Evolutionary conservation across 2,329 filamentous ascomycete species (phyloP).

Genomic region (Colletotrichum zoysiae): DNA sequence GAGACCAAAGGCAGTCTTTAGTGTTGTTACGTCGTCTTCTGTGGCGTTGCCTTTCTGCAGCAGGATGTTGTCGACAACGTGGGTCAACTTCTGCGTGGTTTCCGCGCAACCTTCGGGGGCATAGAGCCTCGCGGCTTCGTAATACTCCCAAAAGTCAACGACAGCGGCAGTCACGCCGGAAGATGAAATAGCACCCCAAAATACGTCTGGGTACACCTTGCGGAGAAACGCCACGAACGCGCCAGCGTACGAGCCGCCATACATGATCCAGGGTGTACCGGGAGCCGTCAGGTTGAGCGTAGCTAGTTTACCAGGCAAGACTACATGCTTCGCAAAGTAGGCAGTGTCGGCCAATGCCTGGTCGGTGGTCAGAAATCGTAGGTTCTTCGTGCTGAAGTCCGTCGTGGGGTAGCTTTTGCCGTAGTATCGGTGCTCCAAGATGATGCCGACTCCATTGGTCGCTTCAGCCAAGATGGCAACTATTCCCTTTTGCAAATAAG

Average conservation of each 20-base stretch:
- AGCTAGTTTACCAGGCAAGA: conserved; percentile 75
- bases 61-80: conserved; percentile 65
- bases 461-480: conserved; percentile 77
- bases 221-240: conserved; percentile 83
- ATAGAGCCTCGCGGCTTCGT: conserved; percentile 63
- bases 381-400: conserved; percentile 74
- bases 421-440: conserved; percentile 91
- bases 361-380: conserved; percentile 86
- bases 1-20: conserved; percentile 60
- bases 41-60: conserved; percentile 49
- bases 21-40: conserved; percentile 51
- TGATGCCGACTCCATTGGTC: conserved; percentile 80
- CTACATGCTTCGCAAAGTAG: conserved; percentile 81
- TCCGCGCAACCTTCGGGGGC: conserved; percentile 72
- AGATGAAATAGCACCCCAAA: conserved; percentile 83
- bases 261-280: conserved; percentile 79
- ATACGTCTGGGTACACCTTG: conserved; percentile 81
- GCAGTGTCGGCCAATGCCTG: conserved; percentile 85
- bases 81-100: conserved; percentile 69
- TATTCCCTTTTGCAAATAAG: conserved; percentile 83
- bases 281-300: conserved; percentile 74
- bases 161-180: conserved; percentile 85
- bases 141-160: conserved; percentile 79
- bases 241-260: conserved; percentile 88
- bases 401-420: conserved; percentile 78